phyloP scores from a whole-genome alignment of 129 eudicot species.

The Logfia minima region DNA sequence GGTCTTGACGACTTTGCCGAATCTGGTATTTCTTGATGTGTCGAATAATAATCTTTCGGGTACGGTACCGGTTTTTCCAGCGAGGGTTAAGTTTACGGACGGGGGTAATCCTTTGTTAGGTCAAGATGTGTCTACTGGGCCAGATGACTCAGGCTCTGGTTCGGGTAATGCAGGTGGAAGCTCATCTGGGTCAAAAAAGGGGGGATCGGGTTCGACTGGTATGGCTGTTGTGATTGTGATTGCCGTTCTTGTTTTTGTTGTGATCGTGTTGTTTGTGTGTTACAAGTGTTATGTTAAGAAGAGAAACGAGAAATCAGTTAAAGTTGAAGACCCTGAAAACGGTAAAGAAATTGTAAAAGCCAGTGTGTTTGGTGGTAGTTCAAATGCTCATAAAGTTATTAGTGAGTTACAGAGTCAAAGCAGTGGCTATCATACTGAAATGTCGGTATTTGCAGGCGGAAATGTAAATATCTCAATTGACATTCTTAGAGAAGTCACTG shows the following conservation, averaged over 20 bases:
- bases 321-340: slow-evolving; percentile 31
- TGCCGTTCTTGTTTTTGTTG: slow-evolving; percentile 30
- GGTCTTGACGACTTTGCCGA: slow-evolving; percentile 35
- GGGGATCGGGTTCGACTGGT: slow-evolving; percentile 25
- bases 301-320: slow-evolving; percentile 16
- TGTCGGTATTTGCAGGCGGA: slow-evolving; percentile 48
- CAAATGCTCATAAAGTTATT: slow-evolving; percentile 16
- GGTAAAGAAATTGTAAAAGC: slow-evolving; percentile 35
- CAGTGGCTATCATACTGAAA: slow-evolving; percentile 28
- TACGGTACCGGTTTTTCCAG: slow-evolving; percentile 36
- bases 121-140: slow-evolving; percentile 32
- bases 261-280: slow-evolving; percentile 24
- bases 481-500: slow-evolving; percentile 51
- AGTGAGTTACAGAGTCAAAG: slow-evolving; percentile 31
- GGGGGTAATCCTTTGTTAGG: slow-evolving; percentile 62
- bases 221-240: slow-evolving; percentile 39
- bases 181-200: slow-evolving; percentile 2
- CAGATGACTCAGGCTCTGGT: slow-evolving; percentile 27
- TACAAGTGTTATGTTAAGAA: slow-evolving; percentile 34
- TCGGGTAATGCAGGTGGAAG: slow-evolving; percentile 8
- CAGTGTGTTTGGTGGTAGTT: slow-evolving; percentile 17
- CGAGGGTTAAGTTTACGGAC: slow-evolving; percentile 30
- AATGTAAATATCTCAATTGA: slow-evolving; percentile 51
- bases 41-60: slow-evolving; percentile 74
- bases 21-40: slow-evolving; percentile 54